Evolutionary conservation across 345 rosid genomes (phyloP), one percentile per base, ranked within the genome.

Genomic region (Excoecaria agallocha): DNA sequence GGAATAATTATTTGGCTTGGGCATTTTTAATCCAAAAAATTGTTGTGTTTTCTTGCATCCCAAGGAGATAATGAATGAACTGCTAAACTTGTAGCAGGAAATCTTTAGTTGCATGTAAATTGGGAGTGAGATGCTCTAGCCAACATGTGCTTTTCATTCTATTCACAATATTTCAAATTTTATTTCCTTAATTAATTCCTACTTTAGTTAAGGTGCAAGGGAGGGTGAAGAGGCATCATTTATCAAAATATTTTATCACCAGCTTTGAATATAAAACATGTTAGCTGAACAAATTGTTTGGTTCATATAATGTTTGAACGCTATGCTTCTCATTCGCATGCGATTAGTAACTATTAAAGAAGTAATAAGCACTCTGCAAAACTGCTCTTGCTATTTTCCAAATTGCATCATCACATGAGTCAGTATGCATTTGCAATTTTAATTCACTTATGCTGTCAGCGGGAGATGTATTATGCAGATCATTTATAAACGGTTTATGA

Each of bases 1-100:
- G 11, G 22, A 30, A 55, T 72, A 46, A 38, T 12, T 60, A 66
- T 73, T 39, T 71, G 66, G 63, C 41, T 17, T 65, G 68, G 59
- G 24, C 61, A 38, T 52, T 56, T 24, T 43, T 48, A 73, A 68
- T 38, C 20, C 59, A 66, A 37, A 3, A 35, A 35, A 73, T 70
- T 19, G 38, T 19, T 6, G 71, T 48, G 63, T 69, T 22, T 38
- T 69, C 22, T 50, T 38, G 20, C 55, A 25, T 37, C 38, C 49
- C 6, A 20, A 49, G 43, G 48, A 68, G 41, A 49, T 37, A 24
- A 73, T 50, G 55, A 22, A 39, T 71, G 50, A 37, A 25, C 49
- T 8, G 19, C 51, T 65, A 51, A 64, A 54, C 13, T 50, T 24
- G 49, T 39, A 24, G 35, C 12, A 57, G 46, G 48, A 67, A 74